Conservation (phyloP, 179 eudicot genomes). For the Pouteria campechiana region DNA sequence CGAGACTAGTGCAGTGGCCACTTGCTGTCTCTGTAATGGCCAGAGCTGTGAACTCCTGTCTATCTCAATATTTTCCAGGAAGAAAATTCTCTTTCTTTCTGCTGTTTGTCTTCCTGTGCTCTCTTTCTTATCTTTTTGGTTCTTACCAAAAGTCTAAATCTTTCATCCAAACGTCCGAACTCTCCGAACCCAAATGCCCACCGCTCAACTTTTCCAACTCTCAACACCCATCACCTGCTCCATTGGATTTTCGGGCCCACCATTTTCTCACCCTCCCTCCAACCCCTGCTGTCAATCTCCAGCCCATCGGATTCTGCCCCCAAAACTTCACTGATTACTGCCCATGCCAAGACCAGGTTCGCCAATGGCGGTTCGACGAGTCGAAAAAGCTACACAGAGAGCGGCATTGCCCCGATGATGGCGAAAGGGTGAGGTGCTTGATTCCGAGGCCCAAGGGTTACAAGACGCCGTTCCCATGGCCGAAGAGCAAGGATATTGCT, state of each 20-base stretch:
- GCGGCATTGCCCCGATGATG: conserved; percentile 47
- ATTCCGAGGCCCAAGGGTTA: conserved; percentile 54
- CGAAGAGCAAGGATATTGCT: conserved; percentile 46
- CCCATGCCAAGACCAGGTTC: conserved; percentile 52
- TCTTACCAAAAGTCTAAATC: conserved; percentile 8
- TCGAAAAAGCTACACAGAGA: conserved; percentile 48
- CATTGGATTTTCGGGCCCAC: conserved; percentile 8
- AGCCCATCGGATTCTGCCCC: conserved; percentile 20
- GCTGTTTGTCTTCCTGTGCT: too few species aligned
- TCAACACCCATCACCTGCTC: neutral
- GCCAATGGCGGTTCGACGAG: conserved; percentile 47
- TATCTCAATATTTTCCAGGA: too few species aligned
- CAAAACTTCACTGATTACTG: conserved; percentile 39
- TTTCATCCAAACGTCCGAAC: neutral
- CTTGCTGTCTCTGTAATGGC: too few species aligned
- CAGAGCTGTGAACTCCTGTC: too few species aligned
- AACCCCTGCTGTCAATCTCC: neutral
- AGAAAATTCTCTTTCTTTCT: too few species aligned
- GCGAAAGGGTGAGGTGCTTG: conserved; percentile 45
- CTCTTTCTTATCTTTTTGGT: conserved; percentile 25
- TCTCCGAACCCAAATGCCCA: neutral
- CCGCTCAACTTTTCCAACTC: conserved; percentile 1
- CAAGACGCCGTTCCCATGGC: conserved; percentile 49
- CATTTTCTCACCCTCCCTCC: conserved; percentile 13
- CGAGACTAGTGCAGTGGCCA: too few species aligned